These are phyloP conservation scores for Rhynchospora breviuscula DNA, from an alignment of 176 grass and related monocot species.

Conservation along the genomic window DNA sequence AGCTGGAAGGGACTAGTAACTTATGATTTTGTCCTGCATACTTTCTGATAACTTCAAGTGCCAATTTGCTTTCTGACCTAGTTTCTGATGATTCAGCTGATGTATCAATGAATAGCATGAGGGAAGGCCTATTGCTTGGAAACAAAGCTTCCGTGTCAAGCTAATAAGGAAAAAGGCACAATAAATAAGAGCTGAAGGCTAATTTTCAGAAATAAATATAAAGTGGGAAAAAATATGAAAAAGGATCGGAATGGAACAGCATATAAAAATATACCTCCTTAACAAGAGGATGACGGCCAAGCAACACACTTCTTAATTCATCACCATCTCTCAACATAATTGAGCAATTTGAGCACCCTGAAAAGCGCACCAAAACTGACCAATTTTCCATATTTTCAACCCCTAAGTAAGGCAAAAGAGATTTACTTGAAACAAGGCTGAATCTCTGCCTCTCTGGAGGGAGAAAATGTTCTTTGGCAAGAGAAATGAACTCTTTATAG, in stretches of 20 bases:
- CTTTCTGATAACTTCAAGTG: conserved; percentile 61
- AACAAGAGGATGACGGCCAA: conserved; percentile 48
- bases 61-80: conserved; percentile 73
- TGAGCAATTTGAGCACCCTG: conserved; percentile 65
- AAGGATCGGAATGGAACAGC: neutral
- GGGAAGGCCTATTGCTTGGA: conserved; percentile 62
- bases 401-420: conserved; percentile 42
- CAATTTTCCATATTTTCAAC: conserved; percentile 44
- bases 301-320: conserved; percentile 59
- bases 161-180: conserved; percentile 43
- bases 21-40: conserved; percentile 53
- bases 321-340: conserved; percentile 57
- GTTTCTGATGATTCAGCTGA: conserved; percentile 57
- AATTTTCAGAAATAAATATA: neutral
- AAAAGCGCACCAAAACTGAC: conserved; percentile 56
- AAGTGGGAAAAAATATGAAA: neutral
- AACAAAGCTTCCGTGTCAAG: conserved; percentile 62
- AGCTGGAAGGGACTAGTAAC: conserved; percentile 20
- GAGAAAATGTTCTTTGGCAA: conserved; percentile 80
- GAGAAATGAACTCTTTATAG: conserved; percentile 55
- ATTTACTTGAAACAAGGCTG: conserved; percentile 58
- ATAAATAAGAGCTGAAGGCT: conserved; percentile 10
- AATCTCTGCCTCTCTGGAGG: conserved; percentile 72
- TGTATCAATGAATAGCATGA: conserved; percentile 82
- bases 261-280: conserved; percentile 44